phyloP scores from a whole-genome alignment of 2,329 filamentous ascomycete species.

The Ophiosphaerella herpotricha region DNA sequence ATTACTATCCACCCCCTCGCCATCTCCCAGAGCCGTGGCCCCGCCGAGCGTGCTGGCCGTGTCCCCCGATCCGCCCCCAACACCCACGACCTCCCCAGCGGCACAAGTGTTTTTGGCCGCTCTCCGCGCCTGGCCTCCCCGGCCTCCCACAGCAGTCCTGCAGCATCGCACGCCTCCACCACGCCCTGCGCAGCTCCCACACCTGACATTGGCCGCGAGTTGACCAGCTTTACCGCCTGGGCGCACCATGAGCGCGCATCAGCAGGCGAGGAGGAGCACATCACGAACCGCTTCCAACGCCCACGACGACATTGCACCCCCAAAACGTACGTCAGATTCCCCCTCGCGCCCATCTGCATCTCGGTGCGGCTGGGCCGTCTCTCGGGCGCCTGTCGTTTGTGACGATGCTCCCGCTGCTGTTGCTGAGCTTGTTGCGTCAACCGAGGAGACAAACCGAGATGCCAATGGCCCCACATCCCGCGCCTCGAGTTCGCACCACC shows the following conservation, averaged over 20 bases:
- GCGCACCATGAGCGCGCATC: conserved; percentile 49
- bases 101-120: conserved; percentile 34
- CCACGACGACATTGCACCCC: conserved; percentile 19
- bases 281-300: conserved; percentile 39
- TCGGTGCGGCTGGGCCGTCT: background rate
- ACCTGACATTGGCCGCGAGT: conserved; percentile 28
- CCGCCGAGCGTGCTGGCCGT: conserved; percentile 14
- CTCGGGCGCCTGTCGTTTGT: background rate
- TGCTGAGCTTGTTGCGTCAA: conserved; percentile 21
- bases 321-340: conserved; percentile 26
- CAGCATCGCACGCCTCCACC: conserved; percentile 19
- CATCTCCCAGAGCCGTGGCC: conserved; percentile 6
- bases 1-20: conserved; percentile 9
- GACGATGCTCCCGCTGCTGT: conserved; percentile 10
- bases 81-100: conserved; percentile 26
- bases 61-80: conserved; percentile 20
- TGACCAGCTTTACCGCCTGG: conserved; percentile 34
- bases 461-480: conserved; percentile 12
- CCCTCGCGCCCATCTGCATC: background rate
- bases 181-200: conserved; percentile 6
- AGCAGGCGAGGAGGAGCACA: conserved; percentile 43
- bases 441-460: conserved; percentile 17
- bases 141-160: conserved; percentile 13
- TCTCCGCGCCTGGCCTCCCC: conserved; percentile 25
- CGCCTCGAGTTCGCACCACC: background rate